phyloP scores from a whole-genome alignment of 1,139 yeast genomes.

The Zygoascus sp. region DNA sequence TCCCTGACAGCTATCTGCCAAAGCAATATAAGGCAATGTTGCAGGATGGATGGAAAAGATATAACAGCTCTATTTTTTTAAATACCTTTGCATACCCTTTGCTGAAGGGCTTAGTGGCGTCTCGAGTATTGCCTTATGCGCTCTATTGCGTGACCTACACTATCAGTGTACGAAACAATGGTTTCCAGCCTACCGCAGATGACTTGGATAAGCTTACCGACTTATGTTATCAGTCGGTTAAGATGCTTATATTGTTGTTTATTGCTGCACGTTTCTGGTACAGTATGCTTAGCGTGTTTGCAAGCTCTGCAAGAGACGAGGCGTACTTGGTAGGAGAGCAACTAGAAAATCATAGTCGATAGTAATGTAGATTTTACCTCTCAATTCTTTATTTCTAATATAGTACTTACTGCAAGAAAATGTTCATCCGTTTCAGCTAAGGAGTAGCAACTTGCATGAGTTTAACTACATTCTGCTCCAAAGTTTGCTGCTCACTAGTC shows the following conservation, averaged over 20 bases:
- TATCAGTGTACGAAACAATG: not conserved
- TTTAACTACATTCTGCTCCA: not conserved
- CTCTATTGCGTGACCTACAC: constrained; percentile 1
- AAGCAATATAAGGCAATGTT: constrained; percentile 14
- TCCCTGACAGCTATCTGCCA: constrained; percentile 15
- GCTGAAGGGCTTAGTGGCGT: not conserved
- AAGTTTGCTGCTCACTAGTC: not conserved
- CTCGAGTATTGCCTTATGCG: constrained; percentile 4
- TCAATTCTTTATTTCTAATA: too few relatives aligned
- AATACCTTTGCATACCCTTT: constrained; percentile 16
- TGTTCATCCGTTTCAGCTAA: too few relatives aligned
- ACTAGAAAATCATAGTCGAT: constrained; percentile 29
- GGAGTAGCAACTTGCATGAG: not conserved
- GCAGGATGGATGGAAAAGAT: constrained; percentile 19
- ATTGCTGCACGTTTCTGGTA: not conserved
- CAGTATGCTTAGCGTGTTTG: constrained; percentile 8
- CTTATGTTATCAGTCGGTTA: constrained; percentile 3
- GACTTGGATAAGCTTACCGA: not conserved
- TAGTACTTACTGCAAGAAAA: too few relatives aligned
- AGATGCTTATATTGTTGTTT: not conserved
- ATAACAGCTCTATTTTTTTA: constrained; percentile 15
- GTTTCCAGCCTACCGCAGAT: not conserved
- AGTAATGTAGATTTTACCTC: not conserved
- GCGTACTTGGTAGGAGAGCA: constrained; percentile 35
- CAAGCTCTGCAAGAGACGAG: constrained; percentile 30